Conservation (phyloP, 73 alveolate genomes). For the Paramecium biaurelia region DNA sequence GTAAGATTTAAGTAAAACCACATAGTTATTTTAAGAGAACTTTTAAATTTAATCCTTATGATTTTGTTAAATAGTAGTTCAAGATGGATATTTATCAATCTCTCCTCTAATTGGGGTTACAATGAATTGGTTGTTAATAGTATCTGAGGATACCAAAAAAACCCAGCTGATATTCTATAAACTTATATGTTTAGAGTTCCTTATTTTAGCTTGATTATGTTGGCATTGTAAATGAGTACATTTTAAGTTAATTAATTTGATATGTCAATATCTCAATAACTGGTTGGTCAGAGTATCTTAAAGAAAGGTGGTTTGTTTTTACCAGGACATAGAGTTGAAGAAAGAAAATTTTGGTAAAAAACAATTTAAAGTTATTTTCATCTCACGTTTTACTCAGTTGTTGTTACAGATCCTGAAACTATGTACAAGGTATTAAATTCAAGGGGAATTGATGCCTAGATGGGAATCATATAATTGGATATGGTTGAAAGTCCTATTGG, state of each 20-base stretch:
- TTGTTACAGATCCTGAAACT: slow-evolving; percentile 65
- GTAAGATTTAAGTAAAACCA: background rate
- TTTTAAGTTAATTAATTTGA: background rate
- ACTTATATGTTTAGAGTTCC: slow-evolving; percentile 6
- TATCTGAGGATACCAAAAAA: background rate
- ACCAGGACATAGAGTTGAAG: slow-evolving; percentile 69
- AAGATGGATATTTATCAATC: slow-evolving; percentile 11
- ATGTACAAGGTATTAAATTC: slow-evolving; percentile 61
- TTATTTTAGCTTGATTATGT: background rate
- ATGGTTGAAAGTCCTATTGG: slow-evolving; percentile 73
- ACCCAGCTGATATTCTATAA: background rate
- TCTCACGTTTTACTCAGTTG: slow-evolving; percentile 77
- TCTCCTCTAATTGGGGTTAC: background rate
- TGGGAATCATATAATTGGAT: slow-evolving; percentile 76
- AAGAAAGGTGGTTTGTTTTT: slow-evolving; percentile 61
- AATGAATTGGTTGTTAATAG: background rate
- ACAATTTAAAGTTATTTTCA: background rate
- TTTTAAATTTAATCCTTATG: slow-evolving; percentile 1
- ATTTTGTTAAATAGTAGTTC: background rate
- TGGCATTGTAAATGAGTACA: background rate
- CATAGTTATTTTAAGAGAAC: slow-evolving; percentile 2
- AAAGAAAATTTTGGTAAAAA: slow-evolving; percentile 69
- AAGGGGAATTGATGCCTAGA: slow-evolving; percentile 78
- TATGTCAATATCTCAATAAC: background rate
- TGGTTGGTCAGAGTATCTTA: background rate